Base-by-base conservation (phyloP, 2,329 filamentous ascomycete species). In the Arthrobotrys sphaeroides region DNA sequence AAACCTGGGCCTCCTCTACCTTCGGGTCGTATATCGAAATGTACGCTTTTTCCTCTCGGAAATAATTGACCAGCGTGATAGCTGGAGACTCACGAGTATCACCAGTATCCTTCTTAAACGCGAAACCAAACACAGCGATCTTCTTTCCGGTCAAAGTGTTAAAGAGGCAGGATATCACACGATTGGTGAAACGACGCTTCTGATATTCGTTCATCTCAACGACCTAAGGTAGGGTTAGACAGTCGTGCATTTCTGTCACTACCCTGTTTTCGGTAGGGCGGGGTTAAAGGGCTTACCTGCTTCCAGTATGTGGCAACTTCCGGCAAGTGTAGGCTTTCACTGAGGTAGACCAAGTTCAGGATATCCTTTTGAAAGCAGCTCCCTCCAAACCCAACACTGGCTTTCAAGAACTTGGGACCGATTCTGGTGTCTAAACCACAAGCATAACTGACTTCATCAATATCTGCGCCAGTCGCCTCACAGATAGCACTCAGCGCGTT, bases 361-460 rank as follows among this genome's bases (percentile, higher is more conserved):
- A 93, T 88, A 80, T 94, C 91, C 83, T 94, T 94, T 82, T 90
- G 89, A 85, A 94, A 93, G 82, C 91, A 94, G 75, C 88, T 91
- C 18, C 91, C 91, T 65, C 91, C 91, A 79, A 94, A 94, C 13
- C 91, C 91, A 33, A 93, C 87, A 40, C 89, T 89, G 5, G 91
- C 89, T 82, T 91, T 90, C 42, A 94, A 84, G 82, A 93, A 91
- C 81, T 89, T 88, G 77, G 87, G 84, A 5, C 91, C 91, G 70
- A 94, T 91, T 57, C 91, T 87, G 5, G 86, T 85, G 79, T 94
- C 91, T 38, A 89, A 84, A 57, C 91, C 91, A 28, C 91, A 86
- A 4, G 89, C 88, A 36, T 84, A 84, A 12, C 90, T 86, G 1
- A 94, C 87, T 82, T 93, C 90, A 76, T 90, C 86, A n/a, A 94